Conservation (phyloP, 129 eudicot genomes). For the Chrysanthemum seticuspe region DNA sequence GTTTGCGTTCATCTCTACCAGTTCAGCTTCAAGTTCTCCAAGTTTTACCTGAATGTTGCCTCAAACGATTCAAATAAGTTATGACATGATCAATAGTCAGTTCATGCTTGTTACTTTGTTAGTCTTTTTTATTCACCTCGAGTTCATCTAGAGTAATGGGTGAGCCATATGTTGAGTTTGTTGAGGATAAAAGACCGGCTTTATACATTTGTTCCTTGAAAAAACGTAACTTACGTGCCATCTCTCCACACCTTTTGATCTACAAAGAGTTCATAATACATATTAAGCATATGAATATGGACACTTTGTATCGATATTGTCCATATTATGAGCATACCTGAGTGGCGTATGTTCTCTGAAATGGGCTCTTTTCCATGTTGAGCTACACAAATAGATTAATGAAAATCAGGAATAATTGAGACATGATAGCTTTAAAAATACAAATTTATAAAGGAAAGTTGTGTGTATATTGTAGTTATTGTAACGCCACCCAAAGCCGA, state of each 20-base stretch:
- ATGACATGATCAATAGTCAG: background rate
- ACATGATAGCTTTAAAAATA: background rate
- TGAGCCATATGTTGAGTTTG: slow-evolving; percentile 28
- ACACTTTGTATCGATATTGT: background rate
- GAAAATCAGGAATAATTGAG: background rate
- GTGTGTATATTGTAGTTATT: background rate
- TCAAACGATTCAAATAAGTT: slow-evolving; percentile 12
- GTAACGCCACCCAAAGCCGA: too few relatives aligned
- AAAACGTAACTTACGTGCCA: slow-evolving; percentile 80
- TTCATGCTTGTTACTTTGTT: slow-evolving; percentile 1
- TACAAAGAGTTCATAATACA: slow-evolving; percentile 16
- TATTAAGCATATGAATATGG: background rate
- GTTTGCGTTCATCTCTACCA: slow-evolving; percentile 76
- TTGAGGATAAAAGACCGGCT: slow-evolving; percentile 54
- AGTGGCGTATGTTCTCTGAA: slow-evolving; percentile 83
- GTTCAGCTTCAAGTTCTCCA: slow-evolving; percentile 72
- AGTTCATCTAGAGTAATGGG: slow-evolving; percentile 52
- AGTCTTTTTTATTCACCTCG: slow-evolving; percentile 44
- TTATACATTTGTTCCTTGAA: slow-evolving; percentile 67
- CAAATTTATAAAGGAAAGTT: background rate
- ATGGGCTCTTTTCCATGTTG: slow-evolving; percentile 81
- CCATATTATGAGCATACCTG: slow-evolving; percentile 50
- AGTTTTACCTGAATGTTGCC: slow-evolving; percentile 51
- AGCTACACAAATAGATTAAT: slow-evolving; percentile 42
- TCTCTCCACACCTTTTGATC: slow-evolving; percentile 86